Conservation (phyloP, 2,329 filamentous ascomycete species). For the Drechslera avenae region DNA sequence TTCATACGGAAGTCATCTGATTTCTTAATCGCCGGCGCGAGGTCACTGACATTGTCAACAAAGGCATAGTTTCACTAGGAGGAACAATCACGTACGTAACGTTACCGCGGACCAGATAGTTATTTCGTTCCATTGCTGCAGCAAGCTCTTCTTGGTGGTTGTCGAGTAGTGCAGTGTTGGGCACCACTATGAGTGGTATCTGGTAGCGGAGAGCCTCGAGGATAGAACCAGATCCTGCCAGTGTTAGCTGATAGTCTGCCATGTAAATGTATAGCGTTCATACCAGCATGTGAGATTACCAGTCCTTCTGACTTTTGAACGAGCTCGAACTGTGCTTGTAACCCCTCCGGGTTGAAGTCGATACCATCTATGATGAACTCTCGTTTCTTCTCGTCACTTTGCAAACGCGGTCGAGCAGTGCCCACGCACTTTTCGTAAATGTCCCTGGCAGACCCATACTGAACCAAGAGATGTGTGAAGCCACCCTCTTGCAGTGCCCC, state of each 20-base stretch:
- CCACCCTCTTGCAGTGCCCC: conserved; percentile 60
- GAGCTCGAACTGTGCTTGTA: conserved; percentile 64
- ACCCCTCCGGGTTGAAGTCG: conserved; percentile 65
- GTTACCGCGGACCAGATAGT: conserved; percentile 75
- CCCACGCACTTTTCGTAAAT: conserved; percentile 54
- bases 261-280: conserved; percentile 21
- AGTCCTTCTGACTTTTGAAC: conserved; percentile 66
- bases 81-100: conserved; percentile 60
- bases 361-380: conserved; percentile 62
- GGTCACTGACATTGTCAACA: conserved; percentile 45
- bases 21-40: conserved; percentile 54
- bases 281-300: conserved; percentile 89
- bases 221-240: conserved; percentile 84
- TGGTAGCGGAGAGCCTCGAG: conserved; percentile 77
- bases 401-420: conserved; percentile 21
- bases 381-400: conserved; percentile 10
- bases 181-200: conserved; percentile 83
- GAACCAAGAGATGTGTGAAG: conserved; percentile 76
- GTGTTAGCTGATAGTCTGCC: conserved; percentile 4
- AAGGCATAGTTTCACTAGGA: not conserved
- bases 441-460: conserved; percentile 72
- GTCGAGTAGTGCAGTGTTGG: conserved; percentile 79
- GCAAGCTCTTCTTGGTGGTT: conserved; percentile 93
- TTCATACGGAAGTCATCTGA: conserved; percentile 51
- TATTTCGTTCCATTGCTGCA: conserved; percentile 71